These are phyloP conservation scores for Xanthoconium purpureum DNA, from an alignment of 768 basidiomycete genomes.

Conservation along the genomic window DNA sequence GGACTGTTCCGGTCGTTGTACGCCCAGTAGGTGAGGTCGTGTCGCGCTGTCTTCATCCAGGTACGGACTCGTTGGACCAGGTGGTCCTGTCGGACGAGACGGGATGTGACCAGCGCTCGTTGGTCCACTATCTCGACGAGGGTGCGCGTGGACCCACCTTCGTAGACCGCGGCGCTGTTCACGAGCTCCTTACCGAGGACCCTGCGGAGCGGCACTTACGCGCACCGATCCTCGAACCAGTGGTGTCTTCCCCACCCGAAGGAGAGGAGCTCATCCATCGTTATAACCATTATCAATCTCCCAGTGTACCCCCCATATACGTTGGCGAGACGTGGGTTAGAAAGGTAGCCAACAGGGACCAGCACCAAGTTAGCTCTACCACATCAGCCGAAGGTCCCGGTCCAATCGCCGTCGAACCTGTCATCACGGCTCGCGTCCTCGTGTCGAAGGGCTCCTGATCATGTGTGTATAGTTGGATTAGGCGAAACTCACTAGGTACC, in stretches of 20 bases:
- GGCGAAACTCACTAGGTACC: background rate
- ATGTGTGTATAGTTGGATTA: background rate
- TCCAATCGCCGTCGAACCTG: no score
- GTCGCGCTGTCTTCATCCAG: background rate
- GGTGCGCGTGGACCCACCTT: constrained; percentile 18
- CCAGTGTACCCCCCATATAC: constrained; percentile 2
- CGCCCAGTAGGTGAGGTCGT: background rate
- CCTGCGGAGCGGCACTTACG: constrained; percentile 1
- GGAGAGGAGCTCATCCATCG: constrained; percentile 17
- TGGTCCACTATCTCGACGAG: constrained; percentile 20
- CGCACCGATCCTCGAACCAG: constrained; percentile 8
- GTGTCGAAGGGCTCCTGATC: no score
- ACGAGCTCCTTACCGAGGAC: constrained; percentile 1
- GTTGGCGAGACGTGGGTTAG: constrained; percentile 21
- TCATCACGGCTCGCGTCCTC: no score
- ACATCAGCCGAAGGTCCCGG: no score
- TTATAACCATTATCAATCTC: background rate
- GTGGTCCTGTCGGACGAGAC: background rate
- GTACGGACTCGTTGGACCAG: background rate
- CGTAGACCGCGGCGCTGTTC: constrained; percentile 2
- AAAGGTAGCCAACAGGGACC: constrained; percentile 5
- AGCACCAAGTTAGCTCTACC: background rate
- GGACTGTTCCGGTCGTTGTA: background rate
- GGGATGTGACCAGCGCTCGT: background rate
- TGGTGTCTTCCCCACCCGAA: constrained; percentile 1